These are phyloP conservation scores for Phytophthora cryptogea DNA, from an alignment of 352 stramenopile species.

Conservation along the genomic window DNA sequence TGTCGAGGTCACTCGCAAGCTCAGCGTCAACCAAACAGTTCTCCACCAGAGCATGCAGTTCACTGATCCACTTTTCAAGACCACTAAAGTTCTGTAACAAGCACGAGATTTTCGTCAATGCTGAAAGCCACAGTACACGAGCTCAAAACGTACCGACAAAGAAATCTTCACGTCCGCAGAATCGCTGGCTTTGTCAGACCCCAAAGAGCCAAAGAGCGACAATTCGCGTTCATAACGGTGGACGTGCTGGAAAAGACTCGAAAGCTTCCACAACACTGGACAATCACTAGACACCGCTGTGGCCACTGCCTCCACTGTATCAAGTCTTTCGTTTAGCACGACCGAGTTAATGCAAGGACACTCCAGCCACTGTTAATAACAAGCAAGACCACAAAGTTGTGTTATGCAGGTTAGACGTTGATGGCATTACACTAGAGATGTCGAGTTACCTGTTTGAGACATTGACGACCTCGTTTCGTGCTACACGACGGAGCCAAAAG, in stretches of 20 bases:
- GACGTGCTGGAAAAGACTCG: constrained; percentile 31
- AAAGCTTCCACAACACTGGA: constrained; percentile 16
- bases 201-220: constrained; percentile 8
- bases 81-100: constrained; percentile 20
- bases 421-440: too few relatives aligned
- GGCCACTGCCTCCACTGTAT: constrained; percentile 27
- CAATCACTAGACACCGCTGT: neutral
- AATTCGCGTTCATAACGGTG: constrained; percentile 31
- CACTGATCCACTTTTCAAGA: constrained; percentile 15
- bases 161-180: constrained; percentile 8
- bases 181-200: neutral
- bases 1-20: neutral
- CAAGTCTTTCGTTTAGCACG: constrained; percentile 19
- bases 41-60: constrained; percentile 13
- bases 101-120: neutral
- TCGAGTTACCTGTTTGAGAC: constrained; percentile 21
- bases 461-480: constrained; percentile 24
- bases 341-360: constrained; percentile 21
- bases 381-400: too few relatives aligned
- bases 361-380: constrained; percentile 29
- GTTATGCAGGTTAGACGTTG: too few relatives aligned
- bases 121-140: neutral
- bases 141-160: constrained; percentile 12
- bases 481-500: constrained; percentile 32
- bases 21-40: constrained; percentile 6